Evolutionary conservation across 345 rosid species (phyloP).

Genomic region (Lepidium aucheri): DNA sequence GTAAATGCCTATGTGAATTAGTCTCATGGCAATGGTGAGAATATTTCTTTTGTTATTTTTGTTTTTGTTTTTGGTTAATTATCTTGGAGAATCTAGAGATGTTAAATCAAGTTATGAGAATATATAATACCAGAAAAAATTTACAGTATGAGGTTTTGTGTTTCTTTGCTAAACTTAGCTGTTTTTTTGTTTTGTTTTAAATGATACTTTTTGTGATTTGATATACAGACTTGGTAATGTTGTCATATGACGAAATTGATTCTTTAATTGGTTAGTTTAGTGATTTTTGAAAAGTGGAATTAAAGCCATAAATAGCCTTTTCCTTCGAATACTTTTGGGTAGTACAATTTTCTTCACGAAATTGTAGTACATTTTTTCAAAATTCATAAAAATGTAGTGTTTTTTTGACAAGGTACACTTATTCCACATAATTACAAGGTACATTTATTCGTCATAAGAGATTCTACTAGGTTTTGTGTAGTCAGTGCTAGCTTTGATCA

Average conservation of each 20-base stretch:
- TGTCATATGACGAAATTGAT: neutral
- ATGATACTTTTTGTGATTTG: neutral
- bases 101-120: neutral
- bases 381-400: neutral
- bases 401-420: no score
- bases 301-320: neutral
- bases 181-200: neutral
- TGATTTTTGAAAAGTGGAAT: neutral
- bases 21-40: constrained; percentile 18
- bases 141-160: neutral
- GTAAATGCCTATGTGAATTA: constrained; percentile 24
- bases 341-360: constrained; percentile 6
- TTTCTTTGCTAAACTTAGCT: neutral
- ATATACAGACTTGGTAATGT: neutral
- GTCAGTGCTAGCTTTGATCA: no score
- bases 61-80: neutral
- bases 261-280: neutral
- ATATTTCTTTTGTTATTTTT: neutral
- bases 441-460: no score
- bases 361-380: neutral
- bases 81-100: neutral
- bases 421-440: no score
- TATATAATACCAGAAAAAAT: neutral
- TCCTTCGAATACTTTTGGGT: neutral
- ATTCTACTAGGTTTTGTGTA: no score